Conservation (phyloP, 176 grass and related monocot genomes). For the Bothriochloa decipiens region DNA sequence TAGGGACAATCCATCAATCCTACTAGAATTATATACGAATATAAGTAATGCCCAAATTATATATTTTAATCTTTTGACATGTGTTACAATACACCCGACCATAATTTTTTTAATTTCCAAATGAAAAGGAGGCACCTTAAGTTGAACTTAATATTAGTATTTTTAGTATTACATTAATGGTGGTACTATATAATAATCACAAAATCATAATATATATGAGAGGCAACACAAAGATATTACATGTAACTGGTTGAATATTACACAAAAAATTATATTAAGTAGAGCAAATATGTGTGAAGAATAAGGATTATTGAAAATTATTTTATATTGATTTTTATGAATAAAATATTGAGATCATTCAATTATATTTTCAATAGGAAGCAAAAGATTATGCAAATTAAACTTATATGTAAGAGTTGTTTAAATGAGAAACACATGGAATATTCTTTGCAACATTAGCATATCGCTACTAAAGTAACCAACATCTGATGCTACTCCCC, state of each 20-base stretch:
- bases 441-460: background rate
- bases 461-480: background rate
- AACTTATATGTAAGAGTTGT: background rate
- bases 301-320: background rate
- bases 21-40: background rate
- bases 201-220: background rate
- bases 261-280: too few species aligned
- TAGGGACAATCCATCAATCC: background rate
- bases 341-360: background rate
- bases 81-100: background rate
- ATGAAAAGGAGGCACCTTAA: background rate
- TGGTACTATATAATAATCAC: background rate
- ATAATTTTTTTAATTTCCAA: background rate
- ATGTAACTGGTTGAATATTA: too few species aligned
- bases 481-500: background rate
- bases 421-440: background rate
- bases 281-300: background rate
- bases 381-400: background rate
- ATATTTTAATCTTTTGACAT: background rate
- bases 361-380: background rate
- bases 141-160: background rate
- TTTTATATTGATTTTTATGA: too few species aligned
- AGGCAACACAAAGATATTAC: too few species aligned
- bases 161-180: background rate
- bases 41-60: too few species aligned